Percentiles rank a stretch among this genome's conserved stretches.
These are phyloP conservation scores for Rhynchospora breviuscula DNA, from an alignment of 176 grass and related monocot genomes.

Conservation along the genomic window DNA sequence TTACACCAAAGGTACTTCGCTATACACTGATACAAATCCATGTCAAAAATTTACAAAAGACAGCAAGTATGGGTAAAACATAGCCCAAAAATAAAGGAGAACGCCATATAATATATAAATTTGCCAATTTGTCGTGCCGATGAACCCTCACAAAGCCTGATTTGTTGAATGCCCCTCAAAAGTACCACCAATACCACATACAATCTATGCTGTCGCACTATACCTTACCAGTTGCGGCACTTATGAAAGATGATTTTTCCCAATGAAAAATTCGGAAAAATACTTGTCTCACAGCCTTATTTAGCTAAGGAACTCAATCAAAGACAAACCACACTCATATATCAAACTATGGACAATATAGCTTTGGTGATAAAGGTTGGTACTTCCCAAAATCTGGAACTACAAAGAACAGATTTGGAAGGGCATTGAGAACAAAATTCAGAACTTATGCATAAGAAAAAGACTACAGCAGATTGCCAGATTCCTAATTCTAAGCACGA, in stretches of 20 bases:
- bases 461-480: neutral
- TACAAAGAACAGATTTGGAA: neutral
- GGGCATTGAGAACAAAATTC: neutral
- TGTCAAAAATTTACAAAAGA: neutral
- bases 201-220: neutral
- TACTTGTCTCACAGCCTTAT: neutral
- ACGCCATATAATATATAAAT: neutral
- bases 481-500: neutral
- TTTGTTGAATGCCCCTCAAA: neutral
- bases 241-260: neutral
- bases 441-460: neutral
- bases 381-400: neutral
- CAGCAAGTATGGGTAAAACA: neutral
- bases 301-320: neutral
- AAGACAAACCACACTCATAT: neutral
- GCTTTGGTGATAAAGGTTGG: neutral
- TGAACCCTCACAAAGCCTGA: neutral
- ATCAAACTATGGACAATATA: neutral
- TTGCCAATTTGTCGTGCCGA: neutral
- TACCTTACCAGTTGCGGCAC: neutral
- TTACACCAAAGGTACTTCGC: neutral
- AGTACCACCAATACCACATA: neutral
- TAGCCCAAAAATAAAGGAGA: neutral
- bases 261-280: neutral
- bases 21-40: conserved; percentile 9